A percentile compares a stretch with the other conserved stretches of the same genome.
phyloP scores from a whole-genome alignment of 2,329 filamentous ascomycete species.

The Tolypocladium tropicale region DNA sequence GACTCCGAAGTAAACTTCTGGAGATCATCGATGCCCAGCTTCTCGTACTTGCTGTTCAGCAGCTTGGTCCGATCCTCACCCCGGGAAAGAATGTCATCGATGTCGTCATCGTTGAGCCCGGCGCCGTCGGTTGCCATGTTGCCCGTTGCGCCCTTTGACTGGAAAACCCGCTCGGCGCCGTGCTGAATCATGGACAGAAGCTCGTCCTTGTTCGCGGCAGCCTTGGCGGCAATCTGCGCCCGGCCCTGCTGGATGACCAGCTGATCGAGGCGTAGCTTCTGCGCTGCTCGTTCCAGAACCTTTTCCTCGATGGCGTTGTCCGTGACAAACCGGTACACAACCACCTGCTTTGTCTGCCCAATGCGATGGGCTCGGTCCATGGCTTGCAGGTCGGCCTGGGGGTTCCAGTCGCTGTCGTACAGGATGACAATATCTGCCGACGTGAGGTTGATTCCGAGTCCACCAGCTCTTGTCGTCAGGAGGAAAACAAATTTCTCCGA shows the following conservation, averaged over 20 bases:
- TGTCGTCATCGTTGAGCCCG: slow-evolving; percentile 75
- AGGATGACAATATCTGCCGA: slow-evolving; percentile 91
- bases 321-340: slow-evolving; percentile 93
- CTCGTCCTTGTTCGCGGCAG: slow-evolving; percentile 90
- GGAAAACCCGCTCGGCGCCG: slow-evolving; percentile 90
- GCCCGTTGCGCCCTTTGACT: slow-evolving; percentile 57
- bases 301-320: slow-evolving; percentile 99
- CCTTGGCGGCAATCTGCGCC: slow-evolving; percentile 81
- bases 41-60: slow-evolving; percentile 90
- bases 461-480: slow-evolving; percentile 89
- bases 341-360: slow-evolving; percentile 94
- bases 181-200: slow-evolving; percentile 97
- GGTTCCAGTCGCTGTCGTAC: slow-evolving; percentile 98
- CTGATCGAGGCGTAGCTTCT: slow-evolving; percentile 93
- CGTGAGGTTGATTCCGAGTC: slow-evolving; percentile 92
- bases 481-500: slow-evolving; percentile 97
- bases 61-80: slow-evolving; percentile 85
- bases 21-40: slow-evolving; percentile 89
- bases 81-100: slow-evolving; percentile 76
- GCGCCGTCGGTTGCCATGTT: slow-evolving; percentile 46
- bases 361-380: slow-evolving; percentile 99
- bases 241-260: slow-evolving; percentile 97
- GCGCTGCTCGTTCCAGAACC: slow-evolving; percentile 88
- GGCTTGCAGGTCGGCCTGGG: slow-evolving; percentile 93
- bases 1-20: slow-evolving; percentile 98